Percentiles rank a stretch among this genome's conserved stretches.
These are phyloP conservation scores for Sphaerobolus stellatus DNA, from an alignment of 1,284 basidiomycete species.

Conservation along the genomic window DNA sequence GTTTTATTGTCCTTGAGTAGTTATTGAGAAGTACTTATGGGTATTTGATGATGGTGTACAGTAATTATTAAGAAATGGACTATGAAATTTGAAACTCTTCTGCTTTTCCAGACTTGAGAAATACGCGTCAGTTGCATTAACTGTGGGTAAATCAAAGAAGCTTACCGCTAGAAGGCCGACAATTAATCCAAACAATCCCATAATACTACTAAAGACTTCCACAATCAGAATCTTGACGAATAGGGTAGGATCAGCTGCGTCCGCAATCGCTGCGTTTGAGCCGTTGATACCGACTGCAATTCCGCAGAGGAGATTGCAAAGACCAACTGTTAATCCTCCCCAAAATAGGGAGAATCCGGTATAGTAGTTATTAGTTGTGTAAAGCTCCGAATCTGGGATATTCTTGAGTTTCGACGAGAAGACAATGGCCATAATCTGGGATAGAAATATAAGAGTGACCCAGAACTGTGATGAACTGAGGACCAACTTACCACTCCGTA, in stretches of 20 bases:
- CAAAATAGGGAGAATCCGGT: constrained; percentile 93
- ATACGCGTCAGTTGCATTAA: background rate
- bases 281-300: constrained; percentile 89
- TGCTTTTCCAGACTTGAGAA: constrained; percentile 9
- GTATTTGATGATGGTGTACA: no score
- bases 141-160: background rate
- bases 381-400: constrained; percentile 62
- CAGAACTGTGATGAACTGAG: background rate
- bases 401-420: constrained; percentile 78
- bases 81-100: constrained; percentile 7
- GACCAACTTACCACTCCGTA: constrained; percentile 85
- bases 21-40: background rate
- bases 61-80: no score
- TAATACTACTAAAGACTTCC: constrained; percentile 91
- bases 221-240: constrained; percentile 95
- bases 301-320: constrained; percentile 93
- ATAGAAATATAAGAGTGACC: background rate
- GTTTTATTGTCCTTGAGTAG: background rate
- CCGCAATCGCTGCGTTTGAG: constrained; percentile 87
- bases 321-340: constrained; percentile 88
- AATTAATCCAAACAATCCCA: constrained; percentile 90
- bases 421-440: constrained; percentile 89
- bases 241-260: constrained; percentile 88
- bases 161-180: constrained; percentile 27
- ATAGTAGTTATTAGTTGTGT: constrained; percentile 85